Evolutionary conservation across 352 stramenopile species (phyloP), one percentile per base, ranked within the genome.

Genomic region (Thraustotheca clavata): DNA sequence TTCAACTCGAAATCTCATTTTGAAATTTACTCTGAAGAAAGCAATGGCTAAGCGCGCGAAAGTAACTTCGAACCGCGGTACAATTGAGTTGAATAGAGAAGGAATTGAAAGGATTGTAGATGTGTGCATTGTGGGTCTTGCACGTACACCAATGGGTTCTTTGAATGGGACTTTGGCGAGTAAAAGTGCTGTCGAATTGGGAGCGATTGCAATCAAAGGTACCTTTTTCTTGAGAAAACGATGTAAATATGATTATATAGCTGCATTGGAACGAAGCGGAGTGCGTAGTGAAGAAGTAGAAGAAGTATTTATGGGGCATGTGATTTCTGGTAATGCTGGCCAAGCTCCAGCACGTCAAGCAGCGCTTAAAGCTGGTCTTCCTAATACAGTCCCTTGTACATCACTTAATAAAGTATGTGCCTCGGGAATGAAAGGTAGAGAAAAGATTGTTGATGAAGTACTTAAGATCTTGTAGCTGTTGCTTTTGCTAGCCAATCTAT

Each of bases 331-430:
- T 5, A 93, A 90, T 35, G 89, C 98, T 34, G 97, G 97, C 29
- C 97, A 99, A 76, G 96, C 95, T 29, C 97, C 96, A 0, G 89
- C 94, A 46, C 83, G 94, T 27, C 97, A 99, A 74, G 95, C 96
- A 12, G 76, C 90, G 26, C 73, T 96, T 34, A 94, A 93, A 69
- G 89, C 83, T 11, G 73, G 71, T 65, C 59, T 74, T 38, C 36
- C 40, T 18, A 24, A 59, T 61, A 88, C 76, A 20, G 97, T 96
- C 35, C 87, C 96, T 34, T 98, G 94, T 76, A 99, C 95, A 40
- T 99, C 96, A 0, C 76, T 99, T 9, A 99, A 99, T 81, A 99
- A 99, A 72, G 96, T 99, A 26, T 99, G 97, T 73, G 96, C 93
- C 3, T 96, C 80, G 1, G 93, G 91, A 32, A 97, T 98, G 89